Evolutionary conservation across 208 protist species (phyloP).

Genomic region (Trypanosoma theileri): DNA sequence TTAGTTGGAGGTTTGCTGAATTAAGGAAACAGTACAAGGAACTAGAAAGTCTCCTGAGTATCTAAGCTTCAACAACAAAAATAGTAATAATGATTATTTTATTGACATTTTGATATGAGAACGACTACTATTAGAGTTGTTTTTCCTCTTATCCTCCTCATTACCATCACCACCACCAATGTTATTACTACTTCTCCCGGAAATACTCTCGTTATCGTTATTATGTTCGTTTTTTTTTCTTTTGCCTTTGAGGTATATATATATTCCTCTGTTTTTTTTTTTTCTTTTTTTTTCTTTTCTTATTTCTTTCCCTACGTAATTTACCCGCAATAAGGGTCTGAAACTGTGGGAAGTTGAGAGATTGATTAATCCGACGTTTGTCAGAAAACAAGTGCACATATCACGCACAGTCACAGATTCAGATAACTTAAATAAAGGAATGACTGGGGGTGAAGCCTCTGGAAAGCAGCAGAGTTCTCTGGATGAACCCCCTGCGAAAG

Average conservation of each 20-base stretch:
- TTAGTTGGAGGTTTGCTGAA: conserved; percentile 78
- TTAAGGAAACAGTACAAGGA: conserved; percentile 69
- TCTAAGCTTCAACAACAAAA: background rate
- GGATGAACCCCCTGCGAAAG: conserved; percentile 15
- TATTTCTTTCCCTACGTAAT: no score
- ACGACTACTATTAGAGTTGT: no score
- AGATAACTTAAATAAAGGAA: background rate
- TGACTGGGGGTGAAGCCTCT: background rate
- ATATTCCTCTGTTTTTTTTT: no score
- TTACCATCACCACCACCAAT: background rate
- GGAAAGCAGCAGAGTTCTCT: background rate
- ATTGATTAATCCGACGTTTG: no score
- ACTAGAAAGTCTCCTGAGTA: conserved; percentile 48
- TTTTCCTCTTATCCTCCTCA: no score
- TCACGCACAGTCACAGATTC: background rate
- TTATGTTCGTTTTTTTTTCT: no score
- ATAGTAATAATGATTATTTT: background rate
- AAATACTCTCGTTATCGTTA: no score
- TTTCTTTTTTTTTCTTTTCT: no score
- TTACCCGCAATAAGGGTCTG: no score
- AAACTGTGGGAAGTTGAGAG: no score
- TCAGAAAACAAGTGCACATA: background rate
- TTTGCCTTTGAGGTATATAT: no score
- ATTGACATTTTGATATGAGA: background rate
- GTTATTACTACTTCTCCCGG: no score